phyloP scores from a whole-genome alignment of 192 early-diverging fungal genomes.

The Gaertneriomyces sp. region DNA sequence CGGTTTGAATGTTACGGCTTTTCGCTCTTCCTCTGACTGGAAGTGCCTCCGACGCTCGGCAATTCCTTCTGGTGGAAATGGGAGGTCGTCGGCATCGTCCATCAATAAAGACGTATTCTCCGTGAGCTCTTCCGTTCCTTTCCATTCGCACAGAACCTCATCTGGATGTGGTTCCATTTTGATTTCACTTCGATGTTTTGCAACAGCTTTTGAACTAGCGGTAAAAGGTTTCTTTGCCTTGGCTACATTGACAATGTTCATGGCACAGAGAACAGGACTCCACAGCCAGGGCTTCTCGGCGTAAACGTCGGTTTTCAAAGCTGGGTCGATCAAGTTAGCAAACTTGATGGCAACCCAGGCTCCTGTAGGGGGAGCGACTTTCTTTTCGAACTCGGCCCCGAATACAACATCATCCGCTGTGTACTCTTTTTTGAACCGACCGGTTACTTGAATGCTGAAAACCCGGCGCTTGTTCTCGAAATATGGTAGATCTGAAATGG shows the following conservation, averaged over 20 bases:
- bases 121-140: slow-evolving; percentile 29
- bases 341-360: slow-evolving; percentile 70
- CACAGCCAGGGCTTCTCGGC: slow-evolving; percentile 69
- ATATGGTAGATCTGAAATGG: slow-evolving; percentile 40
- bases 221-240: slow-evolving; percentile 27
- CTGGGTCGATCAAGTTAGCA: slow-evolving; percentile 73
- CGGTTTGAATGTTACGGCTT: slow-evolving; percentile 49
- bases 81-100: slow-evolving; percentile 17
- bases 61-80: slow-evolving; percentile 39
- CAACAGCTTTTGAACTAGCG: not conserved
- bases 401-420: slow-evolving; percentile 68
- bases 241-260: slow-evolving; percentile 66
- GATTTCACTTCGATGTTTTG: slow-evolving; percentile 3
- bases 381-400: slow-evolving; percentile 72
- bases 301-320: slow-evolving; percentile 66
- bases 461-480: slow-evolving; percentile 60
- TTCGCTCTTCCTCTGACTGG: slow-evolving; percentile 42
- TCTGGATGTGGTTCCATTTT: slow-evolving; percentile 3
- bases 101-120: slow-evolving; percentile 39
- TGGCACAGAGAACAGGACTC: slow-evolving; percentile 65
- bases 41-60: slow-evolving; percentile 55
- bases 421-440: slow-evolving; percentile 67
- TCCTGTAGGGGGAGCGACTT: slow-evolving; percentile 64
- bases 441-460: slow-evolving; percentile 70
- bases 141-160: slow-evolving; percentile 36